Evolutionary conservation across 148 eudicot genomes (phyloP).

Genomic region (Amaranthus hypochondriacus): DNA sequence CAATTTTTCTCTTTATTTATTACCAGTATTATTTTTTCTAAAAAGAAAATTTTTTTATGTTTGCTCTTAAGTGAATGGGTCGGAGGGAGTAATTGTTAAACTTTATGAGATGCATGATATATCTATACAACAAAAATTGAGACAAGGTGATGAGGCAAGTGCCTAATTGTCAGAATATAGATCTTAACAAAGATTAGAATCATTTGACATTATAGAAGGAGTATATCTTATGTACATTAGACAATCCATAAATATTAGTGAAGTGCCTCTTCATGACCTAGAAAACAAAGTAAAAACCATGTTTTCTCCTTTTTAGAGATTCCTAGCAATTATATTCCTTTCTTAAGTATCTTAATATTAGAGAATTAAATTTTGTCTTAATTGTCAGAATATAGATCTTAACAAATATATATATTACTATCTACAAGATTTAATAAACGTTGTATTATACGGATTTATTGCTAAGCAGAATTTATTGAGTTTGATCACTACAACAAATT

Average conservation of each 20-base stretch:
- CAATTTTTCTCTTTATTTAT: too few species aligned
- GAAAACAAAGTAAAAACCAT: not conserved
- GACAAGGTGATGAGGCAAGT: conserved; percentile 12
- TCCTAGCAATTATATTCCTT: too few species aligned
- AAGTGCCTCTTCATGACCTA: conserved; percentile 4
- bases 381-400: too few species aligned
- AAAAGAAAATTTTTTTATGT: not conserved
- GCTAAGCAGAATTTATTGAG: too few species aligned
- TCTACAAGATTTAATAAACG: too few species aligned
- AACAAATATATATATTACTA: too few species aligned
- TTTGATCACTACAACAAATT: too few species aligned
- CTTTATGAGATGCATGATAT: not conserved
- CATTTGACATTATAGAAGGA: not conserved
- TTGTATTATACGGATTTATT: too few species aligned
- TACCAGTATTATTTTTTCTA: not conserved
- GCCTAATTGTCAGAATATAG: not conserved
- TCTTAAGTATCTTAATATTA: too few species aligned
- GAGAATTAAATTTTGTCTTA: too few species aligned
- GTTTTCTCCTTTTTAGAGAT: not conserved
- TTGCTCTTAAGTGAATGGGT: not conserved
- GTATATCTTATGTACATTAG: not conserved
- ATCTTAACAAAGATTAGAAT: conserved; percentile 6
- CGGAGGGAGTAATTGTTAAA: not conserved
- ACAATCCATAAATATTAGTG: not conserved
- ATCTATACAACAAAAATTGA: not conserved